A percentile compares a stretch with the other conserved stretches of the same genome.
These are phyloP conservation scores for Komagataella pseudopastoris DNA, from an alignment of 805 yeast species.

Conservation along the genomic window DNA sequence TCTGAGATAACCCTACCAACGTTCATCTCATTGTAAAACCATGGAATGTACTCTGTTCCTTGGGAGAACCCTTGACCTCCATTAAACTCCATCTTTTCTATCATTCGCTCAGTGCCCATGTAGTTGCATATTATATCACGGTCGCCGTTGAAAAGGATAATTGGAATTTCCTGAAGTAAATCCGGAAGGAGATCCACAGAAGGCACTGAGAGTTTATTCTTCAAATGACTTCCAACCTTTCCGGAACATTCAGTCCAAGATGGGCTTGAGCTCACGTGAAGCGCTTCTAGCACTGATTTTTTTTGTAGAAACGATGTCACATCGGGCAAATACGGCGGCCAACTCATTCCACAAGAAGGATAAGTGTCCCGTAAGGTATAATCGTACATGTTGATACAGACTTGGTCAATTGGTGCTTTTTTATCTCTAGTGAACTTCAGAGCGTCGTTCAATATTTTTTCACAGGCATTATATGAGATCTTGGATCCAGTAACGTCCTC, in stretches of 20 bases:
- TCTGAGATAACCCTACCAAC: constrained; percentile 32
- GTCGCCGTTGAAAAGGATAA: constrained; percentile 76
- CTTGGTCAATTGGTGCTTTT: constrained; percentile 19
- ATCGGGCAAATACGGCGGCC: constrained; percentile 59
- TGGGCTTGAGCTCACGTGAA: constrained; percentile 29
- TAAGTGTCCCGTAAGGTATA: constrained; percentile 52
- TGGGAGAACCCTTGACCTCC: constrained; percentile 40
- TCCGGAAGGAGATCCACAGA: constrained; percentile 56
- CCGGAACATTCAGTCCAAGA: constrained; percentile 73
- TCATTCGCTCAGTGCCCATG: constrained; percentile 57
- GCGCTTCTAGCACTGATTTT: constrained; percentile 29
- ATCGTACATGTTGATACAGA: constrained; percentile 80
- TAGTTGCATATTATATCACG: constrained; percentile 83
- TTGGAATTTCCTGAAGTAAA: constrained; percentile 41
- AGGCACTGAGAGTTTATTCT: constrained; percentile 40
- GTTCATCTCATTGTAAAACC: constrained; percentile 27
- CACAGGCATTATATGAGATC: constrained; percentile 20
- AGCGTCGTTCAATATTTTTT: constrained; percentile 25
- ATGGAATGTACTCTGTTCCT: constrained; percentile 16
- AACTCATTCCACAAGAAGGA: constrained; percentile 84
- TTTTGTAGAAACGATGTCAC: constrained; percentile 37
- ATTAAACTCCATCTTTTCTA: constrained; percentile 51
- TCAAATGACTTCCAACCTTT: constrained; percentile 38
- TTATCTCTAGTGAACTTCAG: constrained; percentile 17
- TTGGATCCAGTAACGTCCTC: constrained; percentile 7